Base-by-base conservation (phyloP, 805 yeast genomes). In the Barnettozyma sucrosica region DNA sequence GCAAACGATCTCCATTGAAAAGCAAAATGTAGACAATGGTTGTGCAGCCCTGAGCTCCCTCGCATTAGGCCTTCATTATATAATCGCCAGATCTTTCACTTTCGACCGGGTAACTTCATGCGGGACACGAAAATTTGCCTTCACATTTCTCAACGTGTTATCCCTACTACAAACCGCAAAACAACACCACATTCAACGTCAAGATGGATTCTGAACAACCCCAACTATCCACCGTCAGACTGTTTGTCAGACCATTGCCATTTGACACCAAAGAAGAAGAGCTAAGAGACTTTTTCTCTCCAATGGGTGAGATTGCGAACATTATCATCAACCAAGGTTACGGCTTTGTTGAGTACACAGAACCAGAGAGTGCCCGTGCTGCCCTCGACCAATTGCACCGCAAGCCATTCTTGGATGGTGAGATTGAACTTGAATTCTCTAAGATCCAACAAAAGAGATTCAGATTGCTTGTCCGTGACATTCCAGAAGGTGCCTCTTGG, bases 271-370 rank as follows among this genome's bases (percentile, higher is more conserved):
- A 64, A 51, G 75, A 70, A 51, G 79, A 81, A 51, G 86, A 83
- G 59, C 68, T 85, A 47, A 83, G 82, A 67, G 87, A 79, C 50
- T 80, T 80, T 62, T 85, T 85, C 62, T 65, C 80, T 19, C 75
- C 79, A 48, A 75, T 74, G 51, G 95, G 92, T 56, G 77, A 84
- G 43, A 69, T 85, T 58, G 71, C 74, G 52, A 89, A 83, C 61
- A 79, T 83, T 45, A 81, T 81, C 63, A 67, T 85, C 56, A 74
- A 83, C 75, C 83, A 85, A 59, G 96, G 96, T 38, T 86, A 81
- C 62, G 97, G 95, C 23, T 90, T 88, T 65, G 85, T 92, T 51
- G 95, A 90, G 65, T 93, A 80, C 60, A 89, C 80, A 64, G 77
- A 74, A 49, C 75, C 81, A 49, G 93, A 82, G 43, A 73, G 77